Conservation (phyloP, 2,329 filamentous ascomycete species). For the Aspergillus glaucus region DNA sequence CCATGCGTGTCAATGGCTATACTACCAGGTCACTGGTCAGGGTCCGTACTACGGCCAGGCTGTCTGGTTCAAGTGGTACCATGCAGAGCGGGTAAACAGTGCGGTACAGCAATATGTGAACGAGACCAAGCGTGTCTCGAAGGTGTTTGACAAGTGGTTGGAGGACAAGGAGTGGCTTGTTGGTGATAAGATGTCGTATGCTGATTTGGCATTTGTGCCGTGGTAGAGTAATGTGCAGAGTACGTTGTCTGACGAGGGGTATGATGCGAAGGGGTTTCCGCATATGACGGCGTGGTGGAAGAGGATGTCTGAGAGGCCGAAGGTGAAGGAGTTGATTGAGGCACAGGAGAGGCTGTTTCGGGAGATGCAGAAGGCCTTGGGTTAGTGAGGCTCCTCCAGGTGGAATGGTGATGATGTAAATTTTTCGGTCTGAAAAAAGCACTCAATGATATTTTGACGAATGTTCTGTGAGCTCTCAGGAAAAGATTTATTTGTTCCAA, state of each 20-base stretch:
- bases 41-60: conserved; percentile 47
- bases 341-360: neutral
- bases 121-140: conserved; percentile 41
- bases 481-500: too few relatives aligned
- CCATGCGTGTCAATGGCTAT: conserved; percentile 40
- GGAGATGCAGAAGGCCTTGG: too few relatives aligned
- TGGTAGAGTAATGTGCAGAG: conserved; percentile 19
- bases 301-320: neutral
- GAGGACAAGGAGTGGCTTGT: conserved; percentile 36
- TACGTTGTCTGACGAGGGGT: neutral
- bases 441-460: too few relatives aligned
- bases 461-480: too few relatives aligned
- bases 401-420: too few relatives aligned
- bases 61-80: conserved; percentile 38
- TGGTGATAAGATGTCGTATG: conserved; percentile 38
- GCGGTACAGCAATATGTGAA: conserved; percentile 41
- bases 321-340: neutral
- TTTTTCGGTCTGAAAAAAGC: too few relatives aligned
- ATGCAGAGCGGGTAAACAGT: conserved; percentile 38
- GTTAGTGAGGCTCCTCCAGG: too few relatives aligned
- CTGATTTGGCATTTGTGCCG: conserved; percentile 36
- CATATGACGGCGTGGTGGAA: neutral
- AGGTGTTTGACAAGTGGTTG: conserved; percentile 39
- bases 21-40: conserved; percentile 43
- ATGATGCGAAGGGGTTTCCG: neutral